These are phyloP conservation scores for Gryganskiella cystojenkinii DNA, from an alignment of 192 early-diverging fungal species.

Conservation along the genomic window DNA sequence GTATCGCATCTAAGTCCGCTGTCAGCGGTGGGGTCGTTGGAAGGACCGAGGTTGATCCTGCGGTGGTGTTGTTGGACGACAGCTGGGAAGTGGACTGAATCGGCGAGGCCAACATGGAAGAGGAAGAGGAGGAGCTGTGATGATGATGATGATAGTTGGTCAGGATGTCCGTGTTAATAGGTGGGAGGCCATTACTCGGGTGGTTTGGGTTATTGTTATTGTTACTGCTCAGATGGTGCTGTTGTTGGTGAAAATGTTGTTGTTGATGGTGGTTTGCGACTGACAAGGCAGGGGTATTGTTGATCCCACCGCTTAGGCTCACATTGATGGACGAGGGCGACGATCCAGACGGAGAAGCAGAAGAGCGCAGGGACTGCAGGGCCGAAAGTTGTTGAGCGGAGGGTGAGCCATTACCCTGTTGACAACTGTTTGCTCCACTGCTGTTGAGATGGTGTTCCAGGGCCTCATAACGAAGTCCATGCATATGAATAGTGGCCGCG, in stretches of 20 bases:
- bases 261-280: conserved; percentile 7
- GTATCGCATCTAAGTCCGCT: conserved; percentile 61
- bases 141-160: conserved; percentile 19
- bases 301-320: conserved; percentile 7
- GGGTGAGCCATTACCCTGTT: background rate
- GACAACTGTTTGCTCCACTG: too few relatives aligned
- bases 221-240: background rate
- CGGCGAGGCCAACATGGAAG: conserved; percentile 31
- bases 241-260: background rate
- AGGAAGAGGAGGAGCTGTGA: too few relatives aligned
- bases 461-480: background rate
- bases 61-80: conserved; percentile 15
- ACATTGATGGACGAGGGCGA: conserved; percentile 27
- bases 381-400: background rate
- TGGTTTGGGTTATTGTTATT: background rate
- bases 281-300: background rate
- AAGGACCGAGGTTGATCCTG: conserved; percentile 5
- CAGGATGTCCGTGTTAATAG: conserved; percentile 41
- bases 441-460: background rate
- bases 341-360: conserved; percentile 21
- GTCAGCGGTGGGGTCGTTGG: conserved; percentile 34
- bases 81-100: conserved; percentile 19
- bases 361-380: conserved; percentile 13
- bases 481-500: background rate
- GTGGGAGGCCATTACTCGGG: conserved; percentile 22